These are phyloP conservation scores for Acer campestre DNA, from an alignment of 345 rosid species.

Conservation along the genomic window DNA sequence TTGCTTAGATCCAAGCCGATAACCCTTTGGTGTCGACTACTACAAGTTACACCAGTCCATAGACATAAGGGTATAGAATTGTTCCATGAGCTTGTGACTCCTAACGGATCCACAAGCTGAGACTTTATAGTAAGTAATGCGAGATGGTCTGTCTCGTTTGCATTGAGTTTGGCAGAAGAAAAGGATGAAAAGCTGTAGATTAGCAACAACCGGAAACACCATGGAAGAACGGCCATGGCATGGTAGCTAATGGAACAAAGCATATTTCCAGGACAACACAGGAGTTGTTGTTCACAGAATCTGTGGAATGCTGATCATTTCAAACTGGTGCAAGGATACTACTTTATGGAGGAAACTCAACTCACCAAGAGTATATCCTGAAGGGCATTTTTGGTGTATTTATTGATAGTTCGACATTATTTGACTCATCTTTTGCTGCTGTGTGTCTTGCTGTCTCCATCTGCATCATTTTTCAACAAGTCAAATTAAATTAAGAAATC, in stretches of 20 bases:
- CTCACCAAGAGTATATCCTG: too few relatives aligned
- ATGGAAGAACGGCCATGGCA: background rate
- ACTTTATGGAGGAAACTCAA: too few relatives aligned
- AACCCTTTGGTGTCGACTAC: background rate
- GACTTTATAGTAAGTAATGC: background rate
- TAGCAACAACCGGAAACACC: constrained; percentile 1
- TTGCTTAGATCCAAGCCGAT: background rate
- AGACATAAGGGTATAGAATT: background rate
- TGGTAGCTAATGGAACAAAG: background rate
- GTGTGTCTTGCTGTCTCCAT: too few relatives aligned
- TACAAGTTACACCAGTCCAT: background rate
- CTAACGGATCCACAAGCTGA: background rate
- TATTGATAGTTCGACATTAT: too few relatives aligned
- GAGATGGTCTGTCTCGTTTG: background rate
- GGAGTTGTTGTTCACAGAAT: too few relatives aligned
- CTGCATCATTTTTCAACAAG: too few relatives aligned
- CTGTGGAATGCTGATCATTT: too few relatives aligned
- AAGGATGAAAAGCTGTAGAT: background rate
- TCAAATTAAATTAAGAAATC: too few relatives aligned
- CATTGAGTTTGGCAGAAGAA: background rate
- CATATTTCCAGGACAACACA: background rate
- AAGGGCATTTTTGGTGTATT: too few relatives aligned
- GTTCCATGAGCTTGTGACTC: constrained; percentile 3
- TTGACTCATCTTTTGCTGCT: too few relatives aligned
- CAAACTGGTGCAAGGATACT: too few relatives aligned